A percentile compares a stretch with the other conserved stretches of the same genome.
Evolutionary conservation across 805 yeast genomes (phyloP).

Genomic region (Komagataella kurtzmanii): DNA sequence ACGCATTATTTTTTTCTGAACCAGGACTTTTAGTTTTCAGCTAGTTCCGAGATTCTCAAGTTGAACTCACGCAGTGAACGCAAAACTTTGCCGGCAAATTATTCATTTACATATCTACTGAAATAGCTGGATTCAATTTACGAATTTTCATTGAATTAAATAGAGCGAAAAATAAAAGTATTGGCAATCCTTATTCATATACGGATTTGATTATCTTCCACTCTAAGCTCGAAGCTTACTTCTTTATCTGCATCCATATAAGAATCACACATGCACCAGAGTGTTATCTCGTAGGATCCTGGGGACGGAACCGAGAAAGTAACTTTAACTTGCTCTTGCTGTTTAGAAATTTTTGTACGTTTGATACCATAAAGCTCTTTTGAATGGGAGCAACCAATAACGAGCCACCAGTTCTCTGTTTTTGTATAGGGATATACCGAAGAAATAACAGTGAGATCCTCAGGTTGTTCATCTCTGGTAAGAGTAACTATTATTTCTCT

Average conservation of each 20-base stretch:
- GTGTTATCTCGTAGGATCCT: constrained; percentile 48
- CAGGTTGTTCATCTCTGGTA: constrained; percentile 67
- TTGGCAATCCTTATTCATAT: too few relatives aligned
- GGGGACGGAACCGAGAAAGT: constrained; percentile 42
- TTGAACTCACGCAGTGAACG: too few relatives aligned
- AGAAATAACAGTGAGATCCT: constrained; percentile 43
- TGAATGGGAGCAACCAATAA: constrained; percentile 53
- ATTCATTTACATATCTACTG: too few relatives aligned
- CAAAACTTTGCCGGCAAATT: too few relatives aligned
- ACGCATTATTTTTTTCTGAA: background rate
- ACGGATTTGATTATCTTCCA: background rate
- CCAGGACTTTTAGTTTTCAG: background rate
- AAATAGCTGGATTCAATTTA: too few relatives aligned
- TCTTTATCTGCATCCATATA: constrained; percentile 92
- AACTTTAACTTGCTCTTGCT: constrained; percentile 36
- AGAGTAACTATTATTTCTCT: constrained; percentile 32
- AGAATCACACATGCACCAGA: constrained; percentile 87
- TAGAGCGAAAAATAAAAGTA: too few relatives aligned
- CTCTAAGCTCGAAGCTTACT: constrained; percentile 27
- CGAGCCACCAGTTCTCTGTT: constrained; percentile 77
- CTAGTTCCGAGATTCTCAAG: too few relatives aligned
- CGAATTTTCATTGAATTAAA: too few relatives aligned
- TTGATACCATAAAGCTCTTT: constrained; percentile 63
- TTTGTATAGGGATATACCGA: constrained; percentile 48
- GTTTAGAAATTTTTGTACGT: constrained; percentile 40